These are phyloP conservation scores for Pythium aristosporum DNA, from an alignment of 352 stramenopile species.

Conservation along the genomic window DNA sequence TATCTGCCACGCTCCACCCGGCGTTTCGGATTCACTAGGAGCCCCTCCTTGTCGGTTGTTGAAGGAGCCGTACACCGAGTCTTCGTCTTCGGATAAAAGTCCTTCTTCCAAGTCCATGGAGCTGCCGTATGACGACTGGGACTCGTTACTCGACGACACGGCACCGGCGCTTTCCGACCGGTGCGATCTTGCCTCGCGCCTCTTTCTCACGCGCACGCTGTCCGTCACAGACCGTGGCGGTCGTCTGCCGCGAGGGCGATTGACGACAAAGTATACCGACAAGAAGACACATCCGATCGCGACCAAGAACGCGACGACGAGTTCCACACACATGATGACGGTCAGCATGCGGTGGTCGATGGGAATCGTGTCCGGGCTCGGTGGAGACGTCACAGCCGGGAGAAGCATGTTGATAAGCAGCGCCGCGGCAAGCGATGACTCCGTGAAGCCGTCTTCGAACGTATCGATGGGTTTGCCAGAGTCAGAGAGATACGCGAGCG, in stretches of 20 bases:
- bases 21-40: slow-evolving; percentile 13
- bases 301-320: slow-evolving; percentile 80
- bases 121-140: slow-evolving; percentile 17
- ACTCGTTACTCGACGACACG: slow-evolving; percentile 14
- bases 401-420: slow-evolving; percentile 75
- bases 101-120: slow-evolving; percentile 67
- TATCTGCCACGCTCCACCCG: slow-evolving; percentile 41
- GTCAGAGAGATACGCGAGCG: slow-evolving; percentile 48
- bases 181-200: slow-evolving; percentile 5
- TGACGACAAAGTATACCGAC: slow-evolving; percentile 87
- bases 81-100: slow-evolving; percentile 67
- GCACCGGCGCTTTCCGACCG: slow-evolving; percentile 10
- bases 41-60: slow-evolving; percentile 1
- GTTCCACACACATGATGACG: slow-evolving; percentile 85
- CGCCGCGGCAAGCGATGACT: slow-evolving; percentile 60
- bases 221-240: neutral
- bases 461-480: slow-evolving; percentile 32
- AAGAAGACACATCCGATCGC: slow-evolving; percentile 82
- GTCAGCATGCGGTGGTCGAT: slow-evolving; percentile 83
- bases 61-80: slow-evolving; percentile 71
- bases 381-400: slow-evolving; percentile 61
- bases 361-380: slow-evolving; percentile 71
- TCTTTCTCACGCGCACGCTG: slow-evolving; percentile 7
- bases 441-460: slow-evolving; percentile 56
- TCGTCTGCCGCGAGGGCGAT: slow-evolving; percentile 55